Conservation (phyloP, 163 green algal genomes). For the Scenedesmus sp. region DNA sequence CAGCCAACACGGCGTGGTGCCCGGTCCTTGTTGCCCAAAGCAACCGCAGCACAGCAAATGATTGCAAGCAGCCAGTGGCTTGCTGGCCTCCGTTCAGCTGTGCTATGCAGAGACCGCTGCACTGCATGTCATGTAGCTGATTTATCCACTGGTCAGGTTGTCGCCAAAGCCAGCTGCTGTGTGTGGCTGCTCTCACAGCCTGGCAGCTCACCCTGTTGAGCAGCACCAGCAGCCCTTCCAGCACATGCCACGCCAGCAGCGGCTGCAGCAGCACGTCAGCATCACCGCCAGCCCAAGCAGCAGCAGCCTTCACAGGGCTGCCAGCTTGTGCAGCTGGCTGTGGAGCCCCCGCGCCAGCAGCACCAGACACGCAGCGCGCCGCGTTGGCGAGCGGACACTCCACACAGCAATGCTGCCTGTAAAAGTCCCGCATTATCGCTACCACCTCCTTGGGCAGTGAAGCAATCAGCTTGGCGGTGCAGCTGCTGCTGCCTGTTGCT, state of each 20-base stretch:
- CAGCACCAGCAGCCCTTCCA: not conserved
- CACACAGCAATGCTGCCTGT: constrained; percentile 23
- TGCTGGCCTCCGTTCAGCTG: not conserved
- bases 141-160: too few species aligned
- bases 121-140: not conserved
- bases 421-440: constrained; percentile 5
- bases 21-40: not conserved
- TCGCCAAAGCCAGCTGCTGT: too few species aligned
- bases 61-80: too few species aligned
- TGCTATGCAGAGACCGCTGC: too few species aligned
- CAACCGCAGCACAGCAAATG: too few species aligned
- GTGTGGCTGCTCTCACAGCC: not conserved
- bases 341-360: not conserved
- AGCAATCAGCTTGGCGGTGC: not conserved
- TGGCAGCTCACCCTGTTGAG: not conserved
- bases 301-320: not conserved
- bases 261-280: not conserved
- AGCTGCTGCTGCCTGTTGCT: not conserved
- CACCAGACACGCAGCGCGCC: not conserved
- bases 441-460: not conserved
- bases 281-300: not conserved
- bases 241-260: not conserved
- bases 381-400: not conserved
- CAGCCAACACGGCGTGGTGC: not conserved
- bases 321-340: not conserved